Evolutionary conservation across 2,329 filamentous ascomycete species (phyloP).

Genomic region (Aspergillus eucalypticola): DNA sequence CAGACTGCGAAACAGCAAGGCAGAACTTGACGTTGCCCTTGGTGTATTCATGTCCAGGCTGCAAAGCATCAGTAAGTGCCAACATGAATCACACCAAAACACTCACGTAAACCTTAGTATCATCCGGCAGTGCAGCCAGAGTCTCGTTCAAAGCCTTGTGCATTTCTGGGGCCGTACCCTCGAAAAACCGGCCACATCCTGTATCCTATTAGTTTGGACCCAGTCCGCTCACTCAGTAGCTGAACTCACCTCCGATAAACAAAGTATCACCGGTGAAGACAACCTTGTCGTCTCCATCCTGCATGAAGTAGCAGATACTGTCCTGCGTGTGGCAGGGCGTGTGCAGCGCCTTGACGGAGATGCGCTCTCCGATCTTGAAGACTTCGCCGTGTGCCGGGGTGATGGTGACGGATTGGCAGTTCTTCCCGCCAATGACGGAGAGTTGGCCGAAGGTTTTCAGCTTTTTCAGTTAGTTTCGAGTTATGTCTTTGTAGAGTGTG

Average conservation of each 20-base stretch:
- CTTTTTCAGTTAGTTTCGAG: constrained; percentile 35
- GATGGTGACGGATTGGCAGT: constrained; percentile 76
- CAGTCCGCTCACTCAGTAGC: constrained; percentile 6
- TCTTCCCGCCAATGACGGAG: constrained; percentile 81
- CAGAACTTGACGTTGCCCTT: constrained; percentile 92
- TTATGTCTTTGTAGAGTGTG: neutral
- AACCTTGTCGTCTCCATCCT: constrained; percentile 71
- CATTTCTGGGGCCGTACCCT: constrained; percentile 88
- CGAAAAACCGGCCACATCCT: constrained; percentile 96
- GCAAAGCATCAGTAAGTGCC: constrained; percentile 11
- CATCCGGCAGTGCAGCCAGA: constrained; percentile 76
- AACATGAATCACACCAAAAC: neutral
- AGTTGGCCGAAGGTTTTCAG: constrained; percentile 62
- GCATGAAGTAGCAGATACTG: constrained; percentile 91
- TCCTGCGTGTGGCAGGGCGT: constrained; percentile 98
- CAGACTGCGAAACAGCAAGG: constrained; percentile 70
- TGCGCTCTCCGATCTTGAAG: constrained; percentile 78
- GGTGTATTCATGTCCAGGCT: constrained; percentile 98
- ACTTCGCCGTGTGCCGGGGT: constrained; percentile 73
- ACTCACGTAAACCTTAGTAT: constrained; percentile 85
- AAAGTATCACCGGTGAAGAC: constrained; percentile 97
- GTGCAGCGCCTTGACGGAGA: constrained; percentile 82
- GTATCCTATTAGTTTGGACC: neutral
- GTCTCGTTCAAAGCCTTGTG: constrained; percentile 86
- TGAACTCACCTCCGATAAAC: constrained; percentile 75